phyloP scores from a whole-genome alignment of 202 grass and related monocot species.

The Zoysia matrella region DNA sequence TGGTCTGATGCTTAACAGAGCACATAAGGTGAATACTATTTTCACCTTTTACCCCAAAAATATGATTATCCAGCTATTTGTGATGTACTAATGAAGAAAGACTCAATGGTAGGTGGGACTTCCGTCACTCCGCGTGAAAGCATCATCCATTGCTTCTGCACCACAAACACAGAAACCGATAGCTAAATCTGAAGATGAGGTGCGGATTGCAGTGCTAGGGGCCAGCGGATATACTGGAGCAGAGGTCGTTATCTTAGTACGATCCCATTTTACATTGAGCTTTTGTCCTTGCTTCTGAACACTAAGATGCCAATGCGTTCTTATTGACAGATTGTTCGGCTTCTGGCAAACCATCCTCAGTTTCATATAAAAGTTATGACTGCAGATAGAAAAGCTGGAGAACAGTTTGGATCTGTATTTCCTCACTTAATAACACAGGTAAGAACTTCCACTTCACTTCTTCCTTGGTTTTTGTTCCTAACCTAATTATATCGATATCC shows the following conservation, averaged over 20 bases:
- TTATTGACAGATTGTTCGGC: constrained; percentile 70
- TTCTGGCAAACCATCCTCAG: constrained; percentile 86
- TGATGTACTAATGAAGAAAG: neutral
- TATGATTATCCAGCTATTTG: neutral
- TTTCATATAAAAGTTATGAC: constrained; percentile 84
- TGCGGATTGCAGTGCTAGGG: constrained; percentile 79
- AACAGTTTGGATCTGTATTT: constrained; percentile 89
- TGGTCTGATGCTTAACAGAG: constrained; percentile 23
- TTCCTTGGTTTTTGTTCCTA: neutral
- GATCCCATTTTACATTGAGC: neutral
- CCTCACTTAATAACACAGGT: constrained; percentile 86
- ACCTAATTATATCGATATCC: neutral
- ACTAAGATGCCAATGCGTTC: constrained; percentile 18
- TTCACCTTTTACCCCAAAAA: neutral
- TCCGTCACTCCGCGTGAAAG: constrained; percentile 36
- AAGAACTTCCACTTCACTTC: constrained; percentile 35
- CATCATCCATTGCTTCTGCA: constrained; percentile 59
- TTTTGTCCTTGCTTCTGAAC: neutral
- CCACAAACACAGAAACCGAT: constrained; percentile 44
- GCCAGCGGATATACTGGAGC: constrained; percentile 97
- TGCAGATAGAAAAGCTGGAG: constrained; percentile 94
- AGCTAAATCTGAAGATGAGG: constrained; percentile 58
- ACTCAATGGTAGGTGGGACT: constrained; percentile 10
- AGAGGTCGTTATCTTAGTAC: constrained; percentile 51
- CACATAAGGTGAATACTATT: constrained; percentile 17